phyloP scores from a whole-genome alignment of 345 rosid species.

The Lepidium africanum region DNA sequence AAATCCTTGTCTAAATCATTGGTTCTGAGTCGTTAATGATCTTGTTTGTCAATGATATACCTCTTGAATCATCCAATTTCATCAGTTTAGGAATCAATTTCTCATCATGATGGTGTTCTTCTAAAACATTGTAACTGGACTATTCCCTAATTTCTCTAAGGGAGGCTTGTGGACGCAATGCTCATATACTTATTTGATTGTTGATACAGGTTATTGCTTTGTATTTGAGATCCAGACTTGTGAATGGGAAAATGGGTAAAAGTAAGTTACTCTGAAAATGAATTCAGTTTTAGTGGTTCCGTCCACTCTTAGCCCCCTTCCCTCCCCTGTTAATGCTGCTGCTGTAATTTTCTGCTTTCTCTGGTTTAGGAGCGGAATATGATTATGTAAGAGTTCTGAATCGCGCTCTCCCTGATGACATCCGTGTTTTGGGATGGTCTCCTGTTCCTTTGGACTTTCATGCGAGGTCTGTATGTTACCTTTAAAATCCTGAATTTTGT shows the following conservation, averaged over 20 bases:
- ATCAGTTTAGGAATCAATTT: not conserved
- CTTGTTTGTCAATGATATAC: not conserved
- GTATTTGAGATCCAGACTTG: conserved; percentile 60
- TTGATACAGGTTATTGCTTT: conserved; percentile 76
- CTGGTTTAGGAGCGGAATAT: conserved; percentile 55
- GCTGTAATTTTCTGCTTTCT: conserved; percentile 4
- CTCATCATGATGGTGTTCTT: not conserved
- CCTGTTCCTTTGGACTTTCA: conserved; percentile 75
- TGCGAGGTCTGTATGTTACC: conserved; percentile 61
- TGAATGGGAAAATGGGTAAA: conserved; percentile 37
- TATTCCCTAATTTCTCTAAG: not conserved
- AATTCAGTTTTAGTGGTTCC: not conserved
- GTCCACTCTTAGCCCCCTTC: too few relatives aligned
- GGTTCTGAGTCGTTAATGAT: not conserved
- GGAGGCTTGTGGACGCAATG: not conserved
- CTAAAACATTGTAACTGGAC: not conserved
- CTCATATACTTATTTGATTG: conserved; percentile 11
- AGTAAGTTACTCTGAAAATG: conserved; percentile 17
- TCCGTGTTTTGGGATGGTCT: conserved; percentile 87
- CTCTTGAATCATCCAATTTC: not conserved
- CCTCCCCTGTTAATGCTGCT: not conserved
- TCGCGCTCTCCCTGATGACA: conserved; percentile 85
- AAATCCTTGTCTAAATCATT: not conserved
- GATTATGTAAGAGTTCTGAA: conserved; percentile 85
- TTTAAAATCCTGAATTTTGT: not conserved